These are phyloP conservation scores for Paecilomyces niveus DNA, from an alignment of 2,329 filamentous ascomycete species.

Conservation along the genomic window DNA sequence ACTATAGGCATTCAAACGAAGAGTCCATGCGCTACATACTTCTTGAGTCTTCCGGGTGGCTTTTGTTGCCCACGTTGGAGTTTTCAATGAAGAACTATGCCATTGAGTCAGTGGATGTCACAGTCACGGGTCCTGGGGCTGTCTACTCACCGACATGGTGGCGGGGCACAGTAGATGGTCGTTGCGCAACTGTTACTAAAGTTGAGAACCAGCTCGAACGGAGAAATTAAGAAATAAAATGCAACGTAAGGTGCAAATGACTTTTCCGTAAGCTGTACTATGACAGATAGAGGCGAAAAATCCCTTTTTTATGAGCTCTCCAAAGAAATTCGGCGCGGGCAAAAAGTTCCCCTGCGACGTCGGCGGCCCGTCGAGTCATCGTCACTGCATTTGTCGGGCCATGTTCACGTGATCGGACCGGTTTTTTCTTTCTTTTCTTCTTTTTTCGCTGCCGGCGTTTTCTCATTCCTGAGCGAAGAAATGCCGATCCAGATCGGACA, in stretches of 20 bases:
- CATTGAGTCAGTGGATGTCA: slow-evolving; percentile 5
- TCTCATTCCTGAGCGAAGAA: neutral
- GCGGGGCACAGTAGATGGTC: slow-evolving; percentile 11
- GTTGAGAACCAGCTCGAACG: neutral
- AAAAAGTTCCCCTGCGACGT: neutral
- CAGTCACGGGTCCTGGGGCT: slow-evolving; percentile 1
- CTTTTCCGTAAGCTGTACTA: neutral
- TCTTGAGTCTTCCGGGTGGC: slow-evolving; percentile 71
- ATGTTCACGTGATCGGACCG: neutral
- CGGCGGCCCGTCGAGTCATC: neutral
- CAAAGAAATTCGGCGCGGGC: neutral
- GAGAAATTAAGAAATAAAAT: slow-evolving; percentile 9
- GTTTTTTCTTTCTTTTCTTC: neutral
- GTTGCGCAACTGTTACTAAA: neutral
- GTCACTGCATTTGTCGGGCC: neutral
- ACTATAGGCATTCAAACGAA: slow-evolving; percentile 1
- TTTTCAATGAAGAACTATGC: slow-evolving; percentile 68
- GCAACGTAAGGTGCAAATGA: neutral
- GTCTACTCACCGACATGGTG: slow-evolving; percentile 27
- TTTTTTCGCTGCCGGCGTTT: neutral
- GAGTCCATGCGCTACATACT: slow-evolving; percentile 47
- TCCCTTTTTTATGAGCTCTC: too few relatives aligned
- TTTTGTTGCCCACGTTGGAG: slow-evolving; percentile 68
- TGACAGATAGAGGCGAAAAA: neutral
- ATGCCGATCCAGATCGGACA: neutral